Conservation (phyloP, 345 rosid species). For the Moricandia arvensis region DNA sequence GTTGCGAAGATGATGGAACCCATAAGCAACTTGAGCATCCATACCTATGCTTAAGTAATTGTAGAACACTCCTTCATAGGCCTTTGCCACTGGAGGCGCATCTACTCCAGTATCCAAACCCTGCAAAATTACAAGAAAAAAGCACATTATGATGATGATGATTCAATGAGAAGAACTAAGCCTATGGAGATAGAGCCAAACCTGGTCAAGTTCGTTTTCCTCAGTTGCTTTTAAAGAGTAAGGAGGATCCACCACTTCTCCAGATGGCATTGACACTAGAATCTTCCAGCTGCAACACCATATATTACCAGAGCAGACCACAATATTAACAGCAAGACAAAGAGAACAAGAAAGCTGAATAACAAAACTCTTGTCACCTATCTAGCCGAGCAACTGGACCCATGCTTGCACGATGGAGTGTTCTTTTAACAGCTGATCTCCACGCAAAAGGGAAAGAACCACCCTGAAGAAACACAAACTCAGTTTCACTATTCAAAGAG, state of each 20-base stretch:
- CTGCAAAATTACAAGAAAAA: constrained; percentile 40
- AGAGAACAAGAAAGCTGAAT: background rate
- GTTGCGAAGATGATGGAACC: constrained; percentile 93
- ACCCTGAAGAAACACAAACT: constrained; percentile 53
- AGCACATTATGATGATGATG: background rate
- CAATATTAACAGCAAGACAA: background rate
- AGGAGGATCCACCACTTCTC: constrained; percentile 70
- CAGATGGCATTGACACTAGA: constrained; percentile 67
- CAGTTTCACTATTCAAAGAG: constrained; percentile 20
- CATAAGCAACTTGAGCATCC: constrained; percentile 99
- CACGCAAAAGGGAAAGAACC: constrained; percentile 95
- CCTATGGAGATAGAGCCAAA: constrained; percentile 21
- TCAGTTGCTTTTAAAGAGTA: constrained; percentile 68
- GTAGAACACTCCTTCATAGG: constrained; percentile 86
- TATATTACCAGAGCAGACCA: background rate
- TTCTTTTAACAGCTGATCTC: constrained; percentile 87
- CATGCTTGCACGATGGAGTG: constrained; percentile 58
- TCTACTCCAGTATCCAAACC: constrained; percentile 57
- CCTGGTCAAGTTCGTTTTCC: constrained; percentile 68
- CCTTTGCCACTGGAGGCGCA: constrained; percentile 53
- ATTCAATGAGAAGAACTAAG: background rate
- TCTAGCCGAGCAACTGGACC: constrained; percentile 72
- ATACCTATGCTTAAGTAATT: constrained; percentile 98
- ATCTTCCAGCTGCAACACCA: constrained; percentile 70
- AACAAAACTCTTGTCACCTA: constrained; percentile 44